Conservation (phyloP, 2,329 filamentous ascomycete genomes). For the Aureobasidium zeae region DNA sequence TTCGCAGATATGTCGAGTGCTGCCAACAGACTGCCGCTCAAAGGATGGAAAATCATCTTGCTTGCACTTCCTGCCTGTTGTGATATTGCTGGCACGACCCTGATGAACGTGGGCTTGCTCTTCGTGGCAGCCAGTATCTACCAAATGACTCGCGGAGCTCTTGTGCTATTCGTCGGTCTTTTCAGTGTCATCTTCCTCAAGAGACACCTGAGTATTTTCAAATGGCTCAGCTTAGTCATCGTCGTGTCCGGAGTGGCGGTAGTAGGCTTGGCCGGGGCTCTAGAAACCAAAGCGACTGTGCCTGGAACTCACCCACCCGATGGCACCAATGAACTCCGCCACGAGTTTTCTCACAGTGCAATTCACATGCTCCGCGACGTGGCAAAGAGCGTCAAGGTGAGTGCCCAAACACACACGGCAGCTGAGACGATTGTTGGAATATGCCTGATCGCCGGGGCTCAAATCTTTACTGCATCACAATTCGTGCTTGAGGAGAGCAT, state of each 20-base stretch:
- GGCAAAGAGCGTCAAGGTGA: constrained; percentile 30
- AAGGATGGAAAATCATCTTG: constrained; percentile 61
- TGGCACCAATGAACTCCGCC: neutral
- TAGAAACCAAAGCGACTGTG: constrained; percentile 52
- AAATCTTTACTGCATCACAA: constrained; percentile 94
- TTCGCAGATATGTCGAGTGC: constrained; percentile 32
- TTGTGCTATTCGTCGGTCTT: constrained; percentile 90
- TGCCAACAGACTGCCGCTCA: constrained; percentile 46
- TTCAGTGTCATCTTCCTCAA: constrained; percentile 89
- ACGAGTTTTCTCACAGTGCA: neutral
- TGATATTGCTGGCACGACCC: constrained; percentile 87
- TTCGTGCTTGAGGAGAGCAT: constrained; percentile 96
- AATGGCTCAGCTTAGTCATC: constrained; percentile 81
- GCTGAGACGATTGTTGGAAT: constrained; percentile 71
- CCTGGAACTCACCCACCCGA: constrained; percentile 20
- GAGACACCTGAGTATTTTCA: constrained; percentile 71
- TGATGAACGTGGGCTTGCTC: constrained; percentile 92
- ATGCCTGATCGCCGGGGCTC: constrained; percentile 80
- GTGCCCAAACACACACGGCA: constrained; percentile 45
- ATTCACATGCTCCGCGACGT: constrained; percentile 13
- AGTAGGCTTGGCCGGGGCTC: constrained; percentile 79
- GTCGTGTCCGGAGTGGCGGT: constrained; percentile 82
- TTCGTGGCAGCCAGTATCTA: constrained; percentile 95
- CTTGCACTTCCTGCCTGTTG: constrained; percentile 82
- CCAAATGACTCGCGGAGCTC: constrained; percentile 92